Evolutionary conservation across 306 rosid genomes (phyloP).

Genomic region (Myrica gale): DNA sequence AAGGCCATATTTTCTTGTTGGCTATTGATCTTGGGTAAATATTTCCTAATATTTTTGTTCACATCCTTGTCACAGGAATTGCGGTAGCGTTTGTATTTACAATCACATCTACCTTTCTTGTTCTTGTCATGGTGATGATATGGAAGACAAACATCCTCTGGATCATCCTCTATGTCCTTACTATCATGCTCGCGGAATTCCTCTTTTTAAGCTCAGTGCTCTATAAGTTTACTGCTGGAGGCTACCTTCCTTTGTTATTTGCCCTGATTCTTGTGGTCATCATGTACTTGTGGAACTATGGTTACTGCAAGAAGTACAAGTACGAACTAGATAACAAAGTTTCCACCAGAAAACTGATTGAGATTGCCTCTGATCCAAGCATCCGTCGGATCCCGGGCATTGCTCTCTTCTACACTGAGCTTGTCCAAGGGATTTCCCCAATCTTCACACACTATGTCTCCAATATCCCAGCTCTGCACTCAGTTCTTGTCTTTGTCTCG

Average conservation of each 20-base stretch:
- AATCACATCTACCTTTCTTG: constrained; percentile 61
- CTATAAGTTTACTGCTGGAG: constrained; percentile 76
- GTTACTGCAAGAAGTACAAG: constrained; percentile 53
- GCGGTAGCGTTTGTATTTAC: constrained; percentile 90
- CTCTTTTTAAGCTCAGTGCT: constrained; percentile 66
- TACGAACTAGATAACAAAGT: constrained; percentile 57
- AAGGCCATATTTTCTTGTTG: neutral
- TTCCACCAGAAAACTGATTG: constrained; percentile 44
- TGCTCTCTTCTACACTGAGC: constrained; percentile 73
- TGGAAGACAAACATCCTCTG: constrained; percentile 66
- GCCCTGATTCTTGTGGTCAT: constrained; percentile 47
- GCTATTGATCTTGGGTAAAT: too few relatives aligned
- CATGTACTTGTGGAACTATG: constrained; percentile 73
- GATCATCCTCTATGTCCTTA: constrained; percentile 41
- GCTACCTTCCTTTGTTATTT: constrained; percentile 74
- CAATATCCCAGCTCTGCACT: constrained; percentile 66
- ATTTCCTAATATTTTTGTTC: neutral
- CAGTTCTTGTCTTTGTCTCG: constrained; percentile 56
- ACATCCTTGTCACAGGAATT: constrained; percentile 42
- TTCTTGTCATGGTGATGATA: constrained; percentile 79
- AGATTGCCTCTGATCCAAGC: constrained; percentile 20
- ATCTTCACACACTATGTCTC: constrained; percentile 64
- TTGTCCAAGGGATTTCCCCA: constrained; percentile 86
- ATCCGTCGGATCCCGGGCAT: constrained; percentile 49
- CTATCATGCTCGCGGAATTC: constrained; percentile 55